Evolutionary conservation across 352 stramenopile species (phyloP).

Genomic region (Albugo laibachii): DNA sequence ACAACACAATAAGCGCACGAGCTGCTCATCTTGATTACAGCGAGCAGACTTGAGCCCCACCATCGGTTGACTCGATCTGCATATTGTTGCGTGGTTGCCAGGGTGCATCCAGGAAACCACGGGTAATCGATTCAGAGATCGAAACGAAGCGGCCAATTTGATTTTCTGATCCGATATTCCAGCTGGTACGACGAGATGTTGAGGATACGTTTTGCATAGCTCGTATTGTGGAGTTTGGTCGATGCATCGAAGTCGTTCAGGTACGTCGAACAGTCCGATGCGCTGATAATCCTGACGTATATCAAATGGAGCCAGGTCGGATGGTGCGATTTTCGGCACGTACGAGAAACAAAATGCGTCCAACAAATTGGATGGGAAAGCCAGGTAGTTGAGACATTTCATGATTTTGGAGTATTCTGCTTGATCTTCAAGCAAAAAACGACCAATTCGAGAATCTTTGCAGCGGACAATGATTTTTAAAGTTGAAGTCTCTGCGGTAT

Average conservation of each 20-base stretch:
- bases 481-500: conserved; percentile 11
- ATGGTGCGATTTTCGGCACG: conserved; percentile 39
- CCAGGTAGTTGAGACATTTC: conserved; percentile 54
- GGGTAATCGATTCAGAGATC: conserved; percentile 43
- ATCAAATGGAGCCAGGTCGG: conserved; percentile 60
- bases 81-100: conserved; percentile 54
- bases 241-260: conserved; percentile 47
- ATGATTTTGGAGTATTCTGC: conserved; percentile 54
- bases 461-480: conserved; percentile 58
- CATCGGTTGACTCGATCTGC: conserved; percentile 56
- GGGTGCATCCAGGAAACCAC: conserved; percentile 63
- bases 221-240: conserved; percentile 56
- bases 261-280: conserved; percentile 46
- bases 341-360: conserved; percentile 75
- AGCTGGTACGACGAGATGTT: conserved; percentile 81
- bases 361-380: conserved; percentile 44
- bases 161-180: conserved; percentile 83
- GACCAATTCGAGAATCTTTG: conserved; percentile 51
- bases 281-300: conserved; percentile 59
- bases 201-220: conserved; percentile 90
- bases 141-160: conserved; percentile 45
- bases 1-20: conserved; percentile 52
- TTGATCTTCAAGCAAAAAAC: conserved; percentile 47
- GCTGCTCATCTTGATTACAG: conserved; percentile 50
- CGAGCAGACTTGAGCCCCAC: conserved; percentile 63